A percentile compares a stretch with the other conserved stretches of the same genome.
Evolutionary conservation across 176 grass and related monocot species (phyloP).

Genomic region (Ensete ventricosum): DNA sequence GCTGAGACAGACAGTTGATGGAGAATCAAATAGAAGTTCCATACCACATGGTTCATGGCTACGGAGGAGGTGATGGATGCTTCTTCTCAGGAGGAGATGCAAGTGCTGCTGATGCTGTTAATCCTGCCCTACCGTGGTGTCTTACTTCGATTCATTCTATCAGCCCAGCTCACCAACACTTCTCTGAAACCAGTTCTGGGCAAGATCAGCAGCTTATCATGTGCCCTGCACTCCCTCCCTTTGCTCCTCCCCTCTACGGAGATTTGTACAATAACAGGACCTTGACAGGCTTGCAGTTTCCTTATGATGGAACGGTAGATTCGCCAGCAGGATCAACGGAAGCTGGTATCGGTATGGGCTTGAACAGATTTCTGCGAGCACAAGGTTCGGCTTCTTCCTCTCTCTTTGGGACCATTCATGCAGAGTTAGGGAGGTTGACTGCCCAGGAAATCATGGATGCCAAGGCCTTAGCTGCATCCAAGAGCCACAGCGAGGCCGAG

Average conservation of each 20-base stretch:
- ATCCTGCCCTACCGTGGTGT: conserved; percentile 1
- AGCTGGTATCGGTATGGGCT: neutral
- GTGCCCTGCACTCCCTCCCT: neutral
- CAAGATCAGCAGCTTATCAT: neutral
- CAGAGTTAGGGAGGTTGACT: conserved; percentile 13
- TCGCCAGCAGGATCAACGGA: neutral
- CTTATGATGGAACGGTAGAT: neutral
- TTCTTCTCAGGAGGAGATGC: neutral
- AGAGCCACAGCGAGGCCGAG: conserved; percentile 32
- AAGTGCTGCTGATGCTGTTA: neutral
- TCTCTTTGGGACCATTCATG: conserved; percentile 17
- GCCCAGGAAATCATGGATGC: conserved; percentile 26
- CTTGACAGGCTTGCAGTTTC: neutral
- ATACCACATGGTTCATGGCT: conserved; percentile 11
- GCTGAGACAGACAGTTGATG: neutral
- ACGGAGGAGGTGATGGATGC: conserved; percentile 5
- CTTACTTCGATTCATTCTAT: conserved; percentile 3
- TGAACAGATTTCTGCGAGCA: neutral
- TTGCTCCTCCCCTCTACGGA: conserved; percentile 5
- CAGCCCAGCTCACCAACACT: neutral
- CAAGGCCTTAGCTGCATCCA: conserved; percentile 23
- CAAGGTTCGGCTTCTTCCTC: conserved; percentile 10
- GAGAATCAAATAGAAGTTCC: conserved; percentile 20
- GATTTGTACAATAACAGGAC: neutral
- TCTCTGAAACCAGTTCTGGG: neutral